Conservation (phyloP, 169 alveolate species). For the Nephromyces sp. region DNA sequence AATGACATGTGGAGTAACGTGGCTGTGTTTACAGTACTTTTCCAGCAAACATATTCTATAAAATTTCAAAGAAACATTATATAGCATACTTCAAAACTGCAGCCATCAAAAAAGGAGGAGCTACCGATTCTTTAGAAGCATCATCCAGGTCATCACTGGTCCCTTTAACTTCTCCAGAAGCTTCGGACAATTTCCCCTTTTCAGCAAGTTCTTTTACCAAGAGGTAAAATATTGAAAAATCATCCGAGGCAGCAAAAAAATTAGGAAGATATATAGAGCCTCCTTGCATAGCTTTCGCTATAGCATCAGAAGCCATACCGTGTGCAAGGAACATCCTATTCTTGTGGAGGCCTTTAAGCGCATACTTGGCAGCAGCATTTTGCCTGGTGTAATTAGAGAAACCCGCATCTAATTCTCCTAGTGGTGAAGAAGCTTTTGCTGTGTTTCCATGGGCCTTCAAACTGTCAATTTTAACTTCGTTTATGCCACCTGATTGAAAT, state of each 20-base stretch:
- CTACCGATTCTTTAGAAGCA: neutral
- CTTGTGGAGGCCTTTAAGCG: neutral
- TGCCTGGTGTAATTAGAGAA: too few species aligned
- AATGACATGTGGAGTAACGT: too few species aligned
- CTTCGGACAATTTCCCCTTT: neutral
- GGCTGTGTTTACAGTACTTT: too few species aligned
- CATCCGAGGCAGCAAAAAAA: constrained; percentile 9
- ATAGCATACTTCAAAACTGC: too few species aligned
- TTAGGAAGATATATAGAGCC: constrained; percentile 31
- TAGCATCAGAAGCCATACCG: neutral
- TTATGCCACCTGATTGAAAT: too few species aligned
- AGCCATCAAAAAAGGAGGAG: neutral
- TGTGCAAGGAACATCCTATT: neutral
- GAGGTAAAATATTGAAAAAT: constrained; percentile 7
- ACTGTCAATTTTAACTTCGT: too few species aligned
- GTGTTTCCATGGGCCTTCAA: too few species aligned
- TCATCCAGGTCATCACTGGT: neutral
- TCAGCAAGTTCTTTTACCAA: constrained; percentile 7
- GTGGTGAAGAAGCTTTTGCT: too few species aligned
- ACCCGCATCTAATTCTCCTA: too few species aligned
- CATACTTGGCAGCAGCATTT: neutral
- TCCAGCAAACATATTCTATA: too few species aligned
- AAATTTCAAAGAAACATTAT: too few species aligned
- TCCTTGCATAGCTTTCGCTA: constrained; percentile 27
- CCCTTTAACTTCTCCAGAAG: neutral